A percentile compares a stretch with the other conserved stretches of the same genome.
Conservation (phyloP, 176 grass and related monocot genomes). For the Pontederia crassipes region DNA sequence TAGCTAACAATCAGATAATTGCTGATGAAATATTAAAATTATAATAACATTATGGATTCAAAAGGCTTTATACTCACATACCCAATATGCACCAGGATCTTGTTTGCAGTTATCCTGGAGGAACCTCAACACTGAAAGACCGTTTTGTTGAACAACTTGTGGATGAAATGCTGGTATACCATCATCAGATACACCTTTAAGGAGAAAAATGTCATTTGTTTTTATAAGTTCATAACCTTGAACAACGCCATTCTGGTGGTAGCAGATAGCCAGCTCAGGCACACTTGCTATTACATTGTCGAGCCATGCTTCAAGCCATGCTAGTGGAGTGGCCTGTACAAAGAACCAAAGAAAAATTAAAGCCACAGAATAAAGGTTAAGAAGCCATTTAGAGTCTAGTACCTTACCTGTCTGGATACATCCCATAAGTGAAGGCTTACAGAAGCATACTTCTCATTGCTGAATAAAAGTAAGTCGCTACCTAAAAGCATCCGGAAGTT, state of each 20-base stretch:
- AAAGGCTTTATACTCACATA: slow-evolving; percentile 28
- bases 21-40: slow-evolving; percentile 2
- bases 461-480: slow-evolving; percentile 93
- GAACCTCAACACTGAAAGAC: slow-evolving; percentile 79
- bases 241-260: slow-evolving; percentile 95
- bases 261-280: slow-evolving; percentile 95
- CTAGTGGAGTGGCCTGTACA: slow-evolving; percentile 77
- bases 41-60: neutral
- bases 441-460: slow-evolving; percentile 92
- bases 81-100: slow-evolving; percentile 98
- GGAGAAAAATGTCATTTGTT: slow-evolving; percentile 90
- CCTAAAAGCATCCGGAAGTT: slow-evolving; percentile 97
- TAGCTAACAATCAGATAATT: slow-evolving; percentile 9
- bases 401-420: slow-evolving; percentile 74
- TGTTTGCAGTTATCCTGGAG: slow-evolving; percentile 96
- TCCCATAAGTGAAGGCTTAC: slow-evolving; percentile 98
- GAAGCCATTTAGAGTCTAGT: slow-evolving; percentile 2
- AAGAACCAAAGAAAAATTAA: slow-evolving; percentile 19
- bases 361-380: slow-evolving; percentile 15
- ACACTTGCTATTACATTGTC: slow-evolving; percentile 98
- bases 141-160: slow-evolving; percentile 97
- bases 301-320: slow-evolving; percentile 97
- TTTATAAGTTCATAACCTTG: slow-evolving; percentile 94
- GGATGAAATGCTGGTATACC: slow-evolving; percentile 90
- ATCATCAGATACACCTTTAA: slow-evolving; percentile 94